Percentiles rank a stretch among this genome's conserved stretches.
Evolutionary conservation across 805 yeast genomes (phyloP).

Genomic region (Myxozyma neotropica): DNA sequence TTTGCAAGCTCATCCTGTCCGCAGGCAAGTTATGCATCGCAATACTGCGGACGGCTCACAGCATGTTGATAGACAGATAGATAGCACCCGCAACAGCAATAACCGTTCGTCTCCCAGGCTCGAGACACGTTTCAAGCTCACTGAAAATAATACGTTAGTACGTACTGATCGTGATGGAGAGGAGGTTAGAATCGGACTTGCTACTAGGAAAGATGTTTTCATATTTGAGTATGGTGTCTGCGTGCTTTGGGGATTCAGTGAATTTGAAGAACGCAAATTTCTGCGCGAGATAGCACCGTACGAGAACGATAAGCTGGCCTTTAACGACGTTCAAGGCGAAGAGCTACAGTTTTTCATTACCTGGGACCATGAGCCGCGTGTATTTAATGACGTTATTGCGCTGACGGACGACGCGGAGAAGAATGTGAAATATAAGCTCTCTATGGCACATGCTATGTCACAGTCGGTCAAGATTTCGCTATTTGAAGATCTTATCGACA

Average conservation of each 20-base stretch:
- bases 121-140: conserved; percentile 5
- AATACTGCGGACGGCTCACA: conserved; percentile 3
- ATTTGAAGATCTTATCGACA: conserved; percentile 94
- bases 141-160: background rate
- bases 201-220: conserved; percentile 70
- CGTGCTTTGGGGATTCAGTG: conserved; percentile 93
- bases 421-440: conserved; percentile 87
- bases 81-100: background rate
- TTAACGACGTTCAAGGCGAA: conserved; percentile 90
- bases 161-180: conserved; percentile 60
- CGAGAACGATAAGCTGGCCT: conserved; percentile 85
- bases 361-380: conserved; percentile 87
- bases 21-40: background rate
- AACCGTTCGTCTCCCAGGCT: background rate
- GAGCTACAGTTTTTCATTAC: conserved; percentile 95
- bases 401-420: conserved; percentile 86
- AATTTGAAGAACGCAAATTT: conserved; percentile 79
- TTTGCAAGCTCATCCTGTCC: conserved; percentile 3
- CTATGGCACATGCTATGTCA: conserved; percentile 93
- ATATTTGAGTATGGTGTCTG: conserved; percentile 96
- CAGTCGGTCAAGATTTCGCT: conserved; percentile 94
- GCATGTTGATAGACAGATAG: background rate
- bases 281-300: conserved; percentile 83
- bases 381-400: conserved; percentile 90
- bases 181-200: conserved; percentile 82